Percentiles rank a stretch among this genome's conserved stretches.
These are phyloP conservation scores for Dinochytrium kinnereticum DNA, from an alignment of 371 early-diverging fungal species.

Conservation along the genomic window DNA sequence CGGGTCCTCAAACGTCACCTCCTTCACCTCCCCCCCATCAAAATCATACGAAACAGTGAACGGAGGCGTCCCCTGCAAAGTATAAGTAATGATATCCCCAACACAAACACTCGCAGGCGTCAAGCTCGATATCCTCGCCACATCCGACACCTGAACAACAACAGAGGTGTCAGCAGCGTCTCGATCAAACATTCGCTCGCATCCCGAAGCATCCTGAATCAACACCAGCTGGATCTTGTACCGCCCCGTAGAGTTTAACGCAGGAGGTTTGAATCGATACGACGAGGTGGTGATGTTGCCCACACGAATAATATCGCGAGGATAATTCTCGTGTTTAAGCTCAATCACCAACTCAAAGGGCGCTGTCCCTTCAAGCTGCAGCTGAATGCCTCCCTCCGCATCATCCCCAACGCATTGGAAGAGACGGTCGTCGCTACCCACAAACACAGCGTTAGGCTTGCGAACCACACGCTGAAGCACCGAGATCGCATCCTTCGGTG, in stretches of 20 bases:
- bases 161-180: constrained; percentile 25
- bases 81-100: constrained; percentile 52
- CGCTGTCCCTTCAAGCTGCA: constrained; percentile 41
- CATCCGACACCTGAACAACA: constrained; percentile 48
- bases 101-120: constrained; percentile 42
- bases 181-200: constrained; percentile 33
- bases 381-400: constrained; percentile 30
- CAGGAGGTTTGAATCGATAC: constrained; percentile 36
- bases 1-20: constrained; percentile 43
- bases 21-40: constrained; percentile 36
- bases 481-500: neutral
- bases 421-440: constrained; percentile 30
- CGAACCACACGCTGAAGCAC: constrained; percentile 37
- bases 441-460: constrained; percentile 42
- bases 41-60: constrained; percentile 49
- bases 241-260: constrained; percentile 39
- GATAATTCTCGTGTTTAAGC: constrained; percentile 46
- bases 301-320: constrained; percentile 29
- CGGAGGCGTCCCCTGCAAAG: constrained; percentile 54
- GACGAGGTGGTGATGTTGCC: constrained; percentile 21
- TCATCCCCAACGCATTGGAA: constrained; percentile 43
- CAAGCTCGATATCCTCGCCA: constrained; percentile 44
- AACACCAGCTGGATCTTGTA: constrained; percentile 40
- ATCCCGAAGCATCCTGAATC: constrained; percentile 47
- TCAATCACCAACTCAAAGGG: constrained; percentile 46